phyloP scores from a whole-genome alignment of 1,139 yeast species.

The Candida dubliniensis region DNA sequence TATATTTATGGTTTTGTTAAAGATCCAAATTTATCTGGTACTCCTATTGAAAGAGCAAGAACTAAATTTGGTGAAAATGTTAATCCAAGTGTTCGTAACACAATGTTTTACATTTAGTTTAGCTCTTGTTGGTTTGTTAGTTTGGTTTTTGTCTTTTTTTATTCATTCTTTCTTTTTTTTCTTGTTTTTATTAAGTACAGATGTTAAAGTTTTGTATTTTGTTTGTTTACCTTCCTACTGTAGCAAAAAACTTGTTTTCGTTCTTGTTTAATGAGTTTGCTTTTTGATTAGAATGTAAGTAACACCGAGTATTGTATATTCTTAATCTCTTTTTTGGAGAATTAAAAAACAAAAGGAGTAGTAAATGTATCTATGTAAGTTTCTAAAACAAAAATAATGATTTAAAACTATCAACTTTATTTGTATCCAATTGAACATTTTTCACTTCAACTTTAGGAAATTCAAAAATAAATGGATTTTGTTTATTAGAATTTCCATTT shows the following conservation, averaged over 20 bases:
- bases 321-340: too few relatives aligned
- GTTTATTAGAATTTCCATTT: background rate
- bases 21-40: conserved; percentile 2
- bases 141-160: background rate
- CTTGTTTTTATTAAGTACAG: background rate
- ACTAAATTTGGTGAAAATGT: conserved; percentile 11
- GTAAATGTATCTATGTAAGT: background rate
- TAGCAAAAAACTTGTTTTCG: too few relatives aligned
- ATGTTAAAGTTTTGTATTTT: background rate
- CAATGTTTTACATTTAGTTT: conserved; percentile 16
- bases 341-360: background rate
- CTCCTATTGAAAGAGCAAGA: conserved; percentile 9
- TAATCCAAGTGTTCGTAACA: conserved; percentile 9
- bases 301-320: too few relatives aligned
- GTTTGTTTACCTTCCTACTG: too few relatives aligned
- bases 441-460: conserved; percentile 33
- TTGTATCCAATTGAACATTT: conserved; percentile 22
- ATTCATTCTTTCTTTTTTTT: background rate
- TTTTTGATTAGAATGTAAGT: too few relatives aligned
- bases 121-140: background rate
- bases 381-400: conserved; percentile 10
- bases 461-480: conserved; percentile 13
- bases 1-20: conserved; percentile 10
- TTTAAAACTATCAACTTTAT: conserved; percentile 30
- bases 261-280: too few relatives aligned